Base-by-base conservation (phyloP, 306 rosid species). In the Sicyos edulis region DNA sequence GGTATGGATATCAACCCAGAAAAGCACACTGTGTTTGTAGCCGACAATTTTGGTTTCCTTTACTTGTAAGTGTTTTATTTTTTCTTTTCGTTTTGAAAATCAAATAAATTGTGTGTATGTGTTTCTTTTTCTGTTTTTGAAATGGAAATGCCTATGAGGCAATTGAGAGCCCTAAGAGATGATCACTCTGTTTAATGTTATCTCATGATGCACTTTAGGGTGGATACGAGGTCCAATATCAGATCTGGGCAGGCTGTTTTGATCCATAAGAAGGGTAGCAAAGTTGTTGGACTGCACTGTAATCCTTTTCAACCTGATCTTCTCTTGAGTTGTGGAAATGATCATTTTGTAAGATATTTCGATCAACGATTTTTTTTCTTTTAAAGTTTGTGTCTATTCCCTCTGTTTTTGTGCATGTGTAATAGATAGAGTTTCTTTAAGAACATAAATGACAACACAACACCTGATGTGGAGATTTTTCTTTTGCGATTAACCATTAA, bases 221-320 rank as follows among this genome's bases (percentile, higher is more conserved):
- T 92, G 53, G 98, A 92, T 81, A 72, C 83, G 67, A 91, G 98
- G 66, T 73, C 93, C 50, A 86, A 90, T 82, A 56, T 75, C 73
- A 87, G 58, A 78, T 82, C 58, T 60, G 82, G 93, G 24, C 75
- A 92, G 70, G 84, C 89, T 47, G 78, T 90, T 81, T 83, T 92
- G 90, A 88, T 92, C 80, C 98, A 92, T 83, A 90, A 90, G 83
- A 88, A 80, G 72, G 93, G 95, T 62, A 86, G 77, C 78, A 92
- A 90, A 87, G 96, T 92, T 69, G 88, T 82, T 54, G 96, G 98
- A 70, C 86, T 92, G 74, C 96, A 92, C 80, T 90, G 96, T 82
- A 92, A 92, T 83, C 98, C 98, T 73, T 75, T 86, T 72, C 96
- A 86, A 59, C 98, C 98, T 6, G 98, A 92, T 74, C 92, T 92